A percentile compares a stretch with the other conserved stretches of the same genome.
phyloP scores from a whole-genome alignment of 495 filamentous ascomycete species.

The Ascobolus immersus region DNA sequence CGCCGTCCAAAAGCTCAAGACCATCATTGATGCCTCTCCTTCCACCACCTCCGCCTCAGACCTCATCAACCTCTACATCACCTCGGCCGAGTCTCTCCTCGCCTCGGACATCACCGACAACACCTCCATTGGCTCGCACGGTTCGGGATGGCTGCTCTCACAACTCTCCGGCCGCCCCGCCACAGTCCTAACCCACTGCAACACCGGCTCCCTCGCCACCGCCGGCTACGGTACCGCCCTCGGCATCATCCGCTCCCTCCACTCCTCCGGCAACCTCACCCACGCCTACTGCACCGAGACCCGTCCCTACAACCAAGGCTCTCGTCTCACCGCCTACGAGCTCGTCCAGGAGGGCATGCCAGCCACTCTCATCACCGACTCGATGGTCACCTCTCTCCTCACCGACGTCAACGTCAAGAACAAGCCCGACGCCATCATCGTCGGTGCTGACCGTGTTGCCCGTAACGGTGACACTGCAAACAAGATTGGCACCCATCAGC shows the following conservation, averaged over 20 bases:
- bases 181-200: constrained; percentile 82
- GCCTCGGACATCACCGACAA: constrained; percentile 72
- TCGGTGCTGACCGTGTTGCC: constrained; percentile 84
- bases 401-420: no score
- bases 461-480: constrained; percentile 95
- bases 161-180: constrained; percentile 21
- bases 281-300: constrained; percentile 93
- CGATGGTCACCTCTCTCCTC: constrained; percentile 76
- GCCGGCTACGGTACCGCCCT: constrained; percentile 90
- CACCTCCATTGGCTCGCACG: constrained; percentile 52
- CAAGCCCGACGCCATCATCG: constrained; percentile 60
- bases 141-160: constrained; percentile 54
- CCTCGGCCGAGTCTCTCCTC: constrained; percentile 62
- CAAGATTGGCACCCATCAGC: constrained; percentile 87
- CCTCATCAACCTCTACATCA: no score
- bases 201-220: constrained; percentile 87
- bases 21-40: no score
- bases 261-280: constrained; percentile 33
- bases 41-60: no score
- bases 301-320: constrained; percentile 91
- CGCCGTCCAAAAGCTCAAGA: constrained; percentile 55
- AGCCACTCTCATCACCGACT: constrained; percentile 83
- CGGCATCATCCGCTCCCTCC: constrained; percentile 72
- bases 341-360: constrained; percentile 80
- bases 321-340: constrained; percentile 83